Base-by-base conservation (phyloP, 2,329 filamentous ascomycete genomes). In the Colletotrichum tabaci region DNA sequence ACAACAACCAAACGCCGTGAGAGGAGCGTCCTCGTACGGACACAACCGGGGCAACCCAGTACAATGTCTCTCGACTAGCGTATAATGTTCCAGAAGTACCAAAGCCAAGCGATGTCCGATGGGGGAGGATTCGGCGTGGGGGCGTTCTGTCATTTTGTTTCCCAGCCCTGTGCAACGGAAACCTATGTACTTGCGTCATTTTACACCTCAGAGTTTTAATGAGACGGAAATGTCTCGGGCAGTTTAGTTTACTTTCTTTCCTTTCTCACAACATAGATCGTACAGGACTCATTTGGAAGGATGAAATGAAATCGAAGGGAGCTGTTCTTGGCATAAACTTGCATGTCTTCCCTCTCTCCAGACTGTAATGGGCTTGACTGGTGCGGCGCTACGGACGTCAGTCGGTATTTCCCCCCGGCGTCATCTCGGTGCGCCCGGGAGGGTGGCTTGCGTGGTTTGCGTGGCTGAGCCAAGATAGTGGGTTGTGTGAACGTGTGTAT, bases 1-100 rank as follows among this genome's bases (percentile, higher is more conserved):
- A 69, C 61, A 40, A 42, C 58, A 55, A 55, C 46, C 61, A 60
- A 8, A 53, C 64, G 10, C 68, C 68, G 30, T 71, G 46, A 49
- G 15, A 30, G 6, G 16, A 3, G 21, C 18, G 26, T 23, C 30
- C 30, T 18, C 30, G 2, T 30, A 18, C 16, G 15, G 30, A 26
- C 2, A 23, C 16, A 15, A n/a, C 15, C 15, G 30, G 35, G 15
- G 7, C n/a, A 12, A 13, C 46, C 16, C 18, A 62, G 18, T 40
- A 23, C 6, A 16, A 23, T 40, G 26, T 49, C 21, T 10, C 15
- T 23, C 15, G 9, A 38, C 10, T 57, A 42, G 53, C 40, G 53
- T 57, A 42, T 57, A 57, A 57, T 57, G 7, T 38, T 18, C 53
- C 35, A 13, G 10, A 6, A 42, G 13, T n/a, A n/a, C 40, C 9